Conservation (phyloP, 1,284 basidiomycete genomes). For the Stygiomarasmius scandens region DNA sequence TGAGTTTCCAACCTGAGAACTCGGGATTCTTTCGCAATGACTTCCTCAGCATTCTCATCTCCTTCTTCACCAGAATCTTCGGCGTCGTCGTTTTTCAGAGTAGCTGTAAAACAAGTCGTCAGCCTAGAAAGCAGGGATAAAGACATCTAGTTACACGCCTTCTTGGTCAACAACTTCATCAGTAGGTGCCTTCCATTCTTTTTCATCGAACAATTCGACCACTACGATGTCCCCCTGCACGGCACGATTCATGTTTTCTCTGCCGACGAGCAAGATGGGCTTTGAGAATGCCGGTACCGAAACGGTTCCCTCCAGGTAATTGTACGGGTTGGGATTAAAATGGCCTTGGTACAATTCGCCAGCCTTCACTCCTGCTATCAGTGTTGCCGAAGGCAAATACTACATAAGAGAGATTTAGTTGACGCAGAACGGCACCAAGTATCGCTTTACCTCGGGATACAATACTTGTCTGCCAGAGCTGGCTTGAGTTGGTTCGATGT, state of each 20-base stretch:
- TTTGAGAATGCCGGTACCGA: constrained; percentile 73
- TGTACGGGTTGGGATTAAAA: constrained; percentile 95
- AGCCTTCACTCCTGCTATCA: constrained; percentile 85
- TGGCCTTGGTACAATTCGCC: constrained; percentile 89
- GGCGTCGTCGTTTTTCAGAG: constrained; percentile 88
- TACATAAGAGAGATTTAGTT: constrained; percentile 35
- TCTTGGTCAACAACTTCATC: constrained; percentile 96
- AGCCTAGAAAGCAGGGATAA: constrained; percentile 9
- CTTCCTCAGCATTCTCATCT: constrained; percentile 52
- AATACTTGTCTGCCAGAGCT: constrained; percentile 59
- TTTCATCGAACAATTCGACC: constrained; percentile 86
- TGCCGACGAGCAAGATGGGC: constrained; percentile 84
- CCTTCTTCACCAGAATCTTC: constrained; percentile 66
- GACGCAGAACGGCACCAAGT: constrained; percentile 2
- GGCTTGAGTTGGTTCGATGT: constrained; percentile 62
- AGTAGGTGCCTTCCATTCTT: constrained; percentile 91
- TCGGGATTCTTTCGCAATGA: constrained; percentile 51
- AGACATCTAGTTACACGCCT: constrained; percentile 45
- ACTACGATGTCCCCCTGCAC: constrained; percentile 94
- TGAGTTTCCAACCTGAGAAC: constrained; percentile 43
- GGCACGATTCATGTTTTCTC: constrained; percentile 94
- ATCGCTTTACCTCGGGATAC: constrained; percentile 73
- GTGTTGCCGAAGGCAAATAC: constrained; percentile 79
- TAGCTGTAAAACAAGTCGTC: constrained; percentile 48
- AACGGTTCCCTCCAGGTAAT: constrained; percentile 94